Percentiles rank a stretch among this genome's conserved stretches.
Evolutionary conservation across 345 rosid species (phyloP).

Genomic region (Lepidium aucheri): DNA sequence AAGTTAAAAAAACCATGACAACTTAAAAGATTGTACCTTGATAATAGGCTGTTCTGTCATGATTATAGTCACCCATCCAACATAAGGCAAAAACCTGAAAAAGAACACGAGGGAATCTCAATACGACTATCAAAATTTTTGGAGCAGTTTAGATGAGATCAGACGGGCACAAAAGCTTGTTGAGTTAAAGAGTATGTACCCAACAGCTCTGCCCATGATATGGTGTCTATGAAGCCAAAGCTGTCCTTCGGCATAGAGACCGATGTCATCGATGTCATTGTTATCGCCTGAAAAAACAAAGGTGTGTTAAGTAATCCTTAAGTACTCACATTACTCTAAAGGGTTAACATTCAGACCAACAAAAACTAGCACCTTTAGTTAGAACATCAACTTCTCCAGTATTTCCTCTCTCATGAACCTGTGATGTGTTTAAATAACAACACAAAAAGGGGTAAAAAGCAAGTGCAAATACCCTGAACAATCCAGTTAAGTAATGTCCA

Average conservation of each 20-base stretch:
- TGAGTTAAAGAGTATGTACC: slow-evolving; percentile 38
- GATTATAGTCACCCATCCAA: slow-evolving; percentile 73
- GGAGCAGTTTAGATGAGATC: background rate
- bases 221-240: slow-evolving; percentile 59
- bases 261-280: slow-evolving; percentile 45
- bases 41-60: slow-evolving; percentile 68
- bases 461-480: background rate
- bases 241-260: slow-evolving; percentile 57
- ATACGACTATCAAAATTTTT: background rate
- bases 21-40: slow-evolving; percentile 42
- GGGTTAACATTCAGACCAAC: background rate
- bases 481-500: background rate
- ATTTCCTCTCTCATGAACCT: slow-evolving; percentile 86
- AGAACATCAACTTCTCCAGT: slow-evolving; percentile 89
- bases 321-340: background rate
- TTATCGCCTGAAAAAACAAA: slow-evolving; percentile 50
- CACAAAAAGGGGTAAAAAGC: background rate
- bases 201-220: slow-evolving; percentile 75
- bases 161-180: background rate
- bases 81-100: slow-evolving; percentile 67
- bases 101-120: background rate
- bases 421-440: slow-evolving; percentile 4
- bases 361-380: slow-evolving; percentile 64
- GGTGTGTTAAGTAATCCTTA: background rate
- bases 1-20: background rate